Conservation (phyloP, 306 rosid species). For the Mimosa pudica region DNA sequence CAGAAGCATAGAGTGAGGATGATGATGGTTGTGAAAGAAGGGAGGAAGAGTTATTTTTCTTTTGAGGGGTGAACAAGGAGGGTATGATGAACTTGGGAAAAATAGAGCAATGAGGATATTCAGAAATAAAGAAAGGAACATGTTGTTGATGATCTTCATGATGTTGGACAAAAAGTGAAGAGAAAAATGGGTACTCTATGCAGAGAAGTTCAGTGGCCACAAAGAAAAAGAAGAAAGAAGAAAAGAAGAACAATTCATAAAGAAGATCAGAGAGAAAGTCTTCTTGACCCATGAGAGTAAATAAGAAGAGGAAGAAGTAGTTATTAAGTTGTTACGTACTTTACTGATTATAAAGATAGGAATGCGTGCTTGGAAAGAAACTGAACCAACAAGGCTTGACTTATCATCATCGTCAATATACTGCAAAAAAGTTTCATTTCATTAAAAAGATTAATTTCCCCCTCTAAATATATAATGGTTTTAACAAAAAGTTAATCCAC, state of each 20-base stretch:
- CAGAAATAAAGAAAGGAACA: slow-evolving; percentile 31
- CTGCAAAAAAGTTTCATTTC: background rate
- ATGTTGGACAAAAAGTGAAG: background rate
- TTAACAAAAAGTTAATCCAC: too few relatives aligned
- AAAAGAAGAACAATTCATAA: background rate
- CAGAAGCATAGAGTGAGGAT: background rate
- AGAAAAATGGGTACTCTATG: background rate
- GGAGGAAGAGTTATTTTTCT: background rate
- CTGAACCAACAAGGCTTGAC: background rate
- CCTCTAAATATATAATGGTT: too few relatives aligned
- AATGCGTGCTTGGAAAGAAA: background rate
- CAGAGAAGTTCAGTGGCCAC: slow-evolving; percentile 7
- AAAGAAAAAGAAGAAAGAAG: background rate
- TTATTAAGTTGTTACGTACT: background rate
- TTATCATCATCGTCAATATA: background rate
- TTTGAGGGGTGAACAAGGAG: slow-evolving; percentile 24
- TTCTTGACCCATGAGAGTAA: background rate
- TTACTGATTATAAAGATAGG: background rate
- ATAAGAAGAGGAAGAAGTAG: background rate
- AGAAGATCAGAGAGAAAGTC: background rate
- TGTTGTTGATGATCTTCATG: background rate
- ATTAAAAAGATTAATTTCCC: too few relatives aligned
- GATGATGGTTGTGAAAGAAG: background rate
- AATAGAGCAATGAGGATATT: slow-evolving; percentile 46
- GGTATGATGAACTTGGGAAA: slow-evolving; percentile 48